Evolutionary conservation across 2,329 filamentous ascomycete species (phyloP).

Genomic region (Alternaria infectoria): DNA sequence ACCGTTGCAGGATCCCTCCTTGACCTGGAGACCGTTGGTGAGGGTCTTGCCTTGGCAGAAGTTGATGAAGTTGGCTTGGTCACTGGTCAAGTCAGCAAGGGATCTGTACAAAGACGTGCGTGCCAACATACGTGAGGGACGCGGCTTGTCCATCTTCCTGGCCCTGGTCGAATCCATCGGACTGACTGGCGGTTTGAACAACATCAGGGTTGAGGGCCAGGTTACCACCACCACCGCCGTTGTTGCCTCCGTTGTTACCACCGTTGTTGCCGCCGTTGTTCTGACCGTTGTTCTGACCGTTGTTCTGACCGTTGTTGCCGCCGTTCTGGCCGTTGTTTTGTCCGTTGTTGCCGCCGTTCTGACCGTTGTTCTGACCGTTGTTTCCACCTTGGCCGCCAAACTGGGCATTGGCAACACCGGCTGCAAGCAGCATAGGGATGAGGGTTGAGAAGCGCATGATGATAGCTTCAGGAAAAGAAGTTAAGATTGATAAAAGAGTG

Average conservation of each 20-base stretch:
- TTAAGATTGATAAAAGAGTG: slow-evolving; percentile 38
- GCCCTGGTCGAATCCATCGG: slow-evolving; percentile 49
- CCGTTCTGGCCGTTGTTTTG: slow-evolving; percentile 16
- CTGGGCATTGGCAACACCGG: slow-evolving; percentile 44
- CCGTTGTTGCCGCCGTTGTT: slow-evolving; percentile 14
- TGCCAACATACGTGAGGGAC: slow-evolving; percentile 54
- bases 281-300: slow-evolving; percentile 14
- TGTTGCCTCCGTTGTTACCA: slow-evolving; percentile 1
- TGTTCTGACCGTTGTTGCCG: slow-evolving; percentile 22
- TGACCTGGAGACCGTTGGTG: slow-evolving; percentile 62
- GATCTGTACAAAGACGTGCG: not conserved
- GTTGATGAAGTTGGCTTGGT: slow-evolving; percentile 65
- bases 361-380: slow-evolving; percentile 15
- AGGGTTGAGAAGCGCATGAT: slow-evolving; percentile 47
- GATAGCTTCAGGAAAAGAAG: slow-evolving; percentile 23
- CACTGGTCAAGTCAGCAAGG: slow-evolving; percentile 40
- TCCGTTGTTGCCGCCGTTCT: slow-evolving; percentile 19
- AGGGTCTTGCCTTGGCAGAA: slow-evolving; percentile 61
- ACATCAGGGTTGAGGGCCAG: slow-evolving; percentile 46
- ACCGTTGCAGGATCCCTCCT: slow-evolving; percentile 62
- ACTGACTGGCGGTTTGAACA: slow-evolving; percentile 52
- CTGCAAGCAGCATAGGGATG: slow-evolving; percentile 42
- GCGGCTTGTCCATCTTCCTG: slow-evolving; percentile 50
- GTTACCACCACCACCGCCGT: slow-evolving; percentile 18
- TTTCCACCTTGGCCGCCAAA: slow-evolving; percentile 26